Evolutionary conservation across 2,329 filamentous ascomycete species (phyloP).

Genomic region (Arachnopeziza araneosa): DNA sequence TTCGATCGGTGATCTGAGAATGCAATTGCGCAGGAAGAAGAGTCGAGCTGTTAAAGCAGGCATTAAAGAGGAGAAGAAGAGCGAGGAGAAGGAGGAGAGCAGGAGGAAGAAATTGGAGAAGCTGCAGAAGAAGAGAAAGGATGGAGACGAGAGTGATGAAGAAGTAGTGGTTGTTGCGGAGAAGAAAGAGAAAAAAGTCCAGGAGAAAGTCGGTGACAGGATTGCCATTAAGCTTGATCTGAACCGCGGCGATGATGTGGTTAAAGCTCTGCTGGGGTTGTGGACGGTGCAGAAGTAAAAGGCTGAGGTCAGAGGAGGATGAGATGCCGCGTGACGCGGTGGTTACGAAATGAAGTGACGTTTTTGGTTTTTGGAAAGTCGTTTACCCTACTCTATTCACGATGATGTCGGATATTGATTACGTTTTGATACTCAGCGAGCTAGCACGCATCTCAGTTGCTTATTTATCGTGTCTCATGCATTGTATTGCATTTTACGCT

Average conservation of each 20-base stretch:
- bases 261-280: conserved; percentile 11
- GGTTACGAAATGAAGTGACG: too few relatives aligned
- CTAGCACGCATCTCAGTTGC: too few relatives aligned
- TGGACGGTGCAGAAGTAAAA: conserved; percentile 7
- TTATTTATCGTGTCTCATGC: too few relatives aligned
- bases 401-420: too few relatives aligned
- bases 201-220: conserved; percentile 6
- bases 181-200: background rate
- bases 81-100: background rate
- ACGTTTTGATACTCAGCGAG: too few relatives aligned
- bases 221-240: conserved; percentile 12
- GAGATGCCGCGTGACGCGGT: too few relatives aligned
- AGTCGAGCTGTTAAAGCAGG: conserved; percentile 1
- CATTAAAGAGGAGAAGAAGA: background rate
- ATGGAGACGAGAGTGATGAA: conserved; percentile 5
- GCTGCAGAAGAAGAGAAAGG: background rate
- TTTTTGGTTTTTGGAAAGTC: too few relatives aligned
- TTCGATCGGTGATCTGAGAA: background rate
- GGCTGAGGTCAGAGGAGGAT: too few relatives aligned
- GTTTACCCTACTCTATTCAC: too few relatives aligned
- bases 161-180: background rate
- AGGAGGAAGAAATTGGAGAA: background rate
- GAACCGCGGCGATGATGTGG: conserved; percentile 15
- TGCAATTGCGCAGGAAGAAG: background rate
- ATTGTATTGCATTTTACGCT: too few relatives aligned